Percentiles rank a stretch among this genome's conserved stretches.
Evolutionary conservation across 2,329 filamentous ascomycete genomes (phyloP).

Genomic region (Aspergillus bombycis): DNA sequence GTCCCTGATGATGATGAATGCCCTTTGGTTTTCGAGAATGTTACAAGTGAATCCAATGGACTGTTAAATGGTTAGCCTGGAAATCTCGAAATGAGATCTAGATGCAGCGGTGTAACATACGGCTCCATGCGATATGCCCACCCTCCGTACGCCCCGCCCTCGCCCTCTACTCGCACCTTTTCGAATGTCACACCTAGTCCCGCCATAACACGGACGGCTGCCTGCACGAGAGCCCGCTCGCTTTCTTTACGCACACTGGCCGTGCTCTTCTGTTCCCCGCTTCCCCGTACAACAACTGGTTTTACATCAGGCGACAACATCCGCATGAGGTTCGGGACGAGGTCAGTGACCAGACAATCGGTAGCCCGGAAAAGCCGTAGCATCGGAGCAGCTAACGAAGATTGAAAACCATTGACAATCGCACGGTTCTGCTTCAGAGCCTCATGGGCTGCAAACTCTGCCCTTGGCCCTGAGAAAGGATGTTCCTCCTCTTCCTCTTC

Average conservation of each 20-base stretch:
- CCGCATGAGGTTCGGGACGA: conserved; percentile 80
- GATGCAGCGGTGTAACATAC: conserved; percentile 57
- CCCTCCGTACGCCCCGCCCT: conserved; percentile 61
- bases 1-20: conserved; percentile 47
- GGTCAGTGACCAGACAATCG: conserved; percentile 76
- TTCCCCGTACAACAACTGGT: conserved; percentile 79
- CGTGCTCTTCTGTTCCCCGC: conserved; percentile 65
- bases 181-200: conserved; percentile 82
- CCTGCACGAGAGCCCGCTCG: conserved; percentile 78
- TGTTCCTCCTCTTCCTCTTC: conserved; percentile 57
- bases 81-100: background rate
- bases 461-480: conserved; percentile 80
- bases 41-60: conserved; percentile 74
- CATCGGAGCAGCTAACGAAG: conserved; percentile 70
- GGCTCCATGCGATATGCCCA: conserved; percentile 97
- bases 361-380: conserved; percentile 77
- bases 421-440: conserved; percentile 76
- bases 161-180: conserved; percentile 75
- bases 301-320: conserved; percentile 89
- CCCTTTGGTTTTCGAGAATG: conserved; percentile 56
- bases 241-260: conserved; percentile 86
- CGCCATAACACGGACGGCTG: conserved; percentile 80
- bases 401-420: conserved; percentile 73
- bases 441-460: conserved; percentile 81
- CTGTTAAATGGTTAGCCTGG: conserved; percentile 33